Percentiles rank a stretch among this genome's conserved stretches.
Conservation (phyloP, 192 early-diverging fungal genomes). For the Rhizoclosmatium globosum region DNA sequence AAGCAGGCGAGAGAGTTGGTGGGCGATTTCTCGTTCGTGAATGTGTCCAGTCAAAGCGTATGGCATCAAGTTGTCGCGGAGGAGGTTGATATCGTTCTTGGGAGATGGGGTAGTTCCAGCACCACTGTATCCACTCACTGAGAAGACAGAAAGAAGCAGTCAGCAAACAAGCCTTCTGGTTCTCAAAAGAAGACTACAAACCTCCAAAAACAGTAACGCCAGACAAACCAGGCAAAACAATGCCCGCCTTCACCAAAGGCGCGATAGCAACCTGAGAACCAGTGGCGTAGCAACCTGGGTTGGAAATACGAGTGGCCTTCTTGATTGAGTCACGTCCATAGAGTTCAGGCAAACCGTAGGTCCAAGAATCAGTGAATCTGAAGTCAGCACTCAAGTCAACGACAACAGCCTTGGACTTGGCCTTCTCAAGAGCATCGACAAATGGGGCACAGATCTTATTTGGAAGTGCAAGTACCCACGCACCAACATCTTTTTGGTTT, state of each 20-base stretch:
- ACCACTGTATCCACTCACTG: conserved; percentile 98
- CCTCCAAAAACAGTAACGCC: conserved; percentile 53
- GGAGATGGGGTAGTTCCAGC: conserved; percentile 97
- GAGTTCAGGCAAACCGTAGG: conserved; percentile 75
- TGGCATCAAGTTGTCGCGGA: conserved; percentile 89
- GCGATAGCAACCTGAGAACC: conserved; percentile 91
- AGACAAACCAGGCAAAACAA: conserved; percentile 38
- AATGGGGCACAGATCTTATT: conserved; percentile 95
- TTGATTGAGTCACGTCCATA: conserved; percentile 68
- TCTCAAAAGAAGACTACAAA: background rate
- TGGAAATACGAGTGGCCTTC: conserved; percentile 73
- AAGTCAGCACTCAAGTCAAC: conserved; percentile 94
- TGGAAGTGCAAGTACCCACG: conserved; percentile 96
- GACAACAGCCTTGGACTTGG: conserved; percentile 69
- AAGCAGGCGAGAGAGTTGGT: conserved; percentile 57
- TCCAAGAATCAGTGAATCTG: conserved; percentile 88
- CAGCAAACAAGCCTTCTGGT: background rate
- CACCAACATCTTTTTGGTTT: conserved; percentile 79
- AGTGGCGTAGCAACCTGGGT: conserved; percentile 99
- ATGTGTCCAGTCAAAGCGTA: conserved; percentile 95
- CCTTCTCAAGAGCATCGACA: conserved; percentile 73
- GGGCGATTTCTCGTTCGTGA: conserved; percentile 91
- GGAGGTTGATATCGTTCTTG: conserved; percentile 91
- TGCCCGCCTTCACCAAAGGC: conserved; percentile 74
- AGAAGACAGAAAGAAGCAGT: conserved; percentile 74